These are phyloP conservation scores for Myxozyma nipponensis DNA, from an alignment of 805 yeast species.

Conservation along the genomic window DNA sequence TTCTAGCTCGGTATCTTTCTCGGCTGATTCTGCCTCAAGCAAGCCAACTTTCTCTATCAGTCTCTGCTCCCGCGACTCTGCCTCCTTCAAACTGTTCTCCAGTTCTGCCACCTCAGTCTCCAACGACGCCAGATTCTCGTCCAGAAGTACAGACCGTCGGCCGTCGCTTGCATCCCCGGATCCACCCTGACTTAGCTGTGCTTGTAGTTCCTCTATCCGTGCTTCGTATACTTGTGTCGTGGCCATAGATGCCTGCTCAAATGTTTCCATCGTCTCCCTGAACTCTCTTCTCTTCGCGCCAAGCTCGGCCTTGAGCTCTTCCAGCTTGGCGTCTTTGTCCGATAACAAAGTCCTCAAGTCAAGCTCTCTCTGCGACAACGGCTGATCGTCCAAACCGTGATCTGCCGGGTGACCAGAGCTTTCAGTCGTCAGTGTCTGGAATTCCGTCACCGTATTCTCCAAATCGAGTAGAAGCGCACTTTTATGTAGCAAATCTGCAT, in stretches of 20 bases:
- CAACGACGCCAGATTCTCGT: slow-evolving; percentile 29
- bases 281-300: slow-evolving; percentile 36
- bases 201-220: slow-evolving; percentile 15
- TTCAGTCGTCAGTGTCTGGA: slow-evolving; percentile 27
- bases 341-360: slow-evolving; percentile 32
- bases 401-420: slow-evolving; percentile 18
- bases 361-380: slow-evolving; percentile 24
- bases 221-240: slow-evolving; percentile 23
- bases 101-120: slow-evolving; percentile 30
- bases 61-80: slow-evolving; percentile 2
- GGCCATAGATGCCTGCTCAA: slow-evolving; percentile 21
- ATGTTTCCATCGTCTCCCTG: slow-evolving; percentile 32
- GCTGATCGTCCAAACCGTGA: slow-evolving; percentile 28
- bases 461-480: slow-evolving; percentile 47
- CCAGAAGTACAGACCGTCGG: slow-evolving; percentile 6
- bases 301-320: slow-evolving; percentile 30
- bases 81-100: slow-evolving; percentile 29
- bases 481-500: slow-evolving; percentile 43
- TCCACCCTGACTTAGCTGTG: slow-evolving; percentile 20
- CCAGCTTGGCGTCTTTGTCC: slow-evolving; percentile 34
- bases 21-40: slow-evolving; percentile 20
- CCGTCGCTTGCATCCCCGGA: slow-evolving; percentile 26
- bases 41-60: slow-evolving; percentile 1
- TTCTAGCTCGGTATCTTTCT: slow-evolving; percentile 29
- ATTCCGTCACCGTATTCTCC: slow-evolving; percentile 47